Percentiles rank a stretch among this genome's conserved stretches.
phyloP scores from a whole-genome alignment of 495 filamentous ascomycete species.

The Chaetomidium leptoderma region DNA sequence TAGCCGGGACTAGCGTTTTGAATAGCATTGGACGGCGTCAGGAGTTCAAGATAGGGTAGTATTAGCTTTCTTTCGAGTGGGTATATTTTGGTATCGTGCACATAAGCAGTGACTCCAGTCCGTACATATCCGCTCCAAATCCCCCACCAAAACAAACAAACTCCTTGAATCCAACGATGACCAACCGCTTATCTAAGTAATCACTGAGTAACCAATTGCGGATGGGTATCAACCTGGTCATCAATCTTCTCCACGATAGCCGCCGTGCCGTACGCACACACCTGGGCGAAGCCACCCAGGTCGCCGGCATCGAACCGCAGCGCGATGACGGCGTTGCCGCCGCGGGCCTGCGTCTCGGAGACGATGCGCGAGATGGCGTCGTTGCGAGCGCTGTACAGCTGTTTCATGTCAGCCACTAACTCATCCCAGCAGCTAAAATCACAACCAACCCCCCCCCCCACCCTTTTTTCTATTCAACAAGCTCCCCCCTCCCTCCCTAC shows the following conservation, averaged over 20 bases:
- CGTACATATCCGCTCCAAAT: neutral
- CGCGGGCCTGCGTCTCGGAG: slow-evolving; percentile 51
- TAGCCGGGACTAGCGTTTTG: neutral
- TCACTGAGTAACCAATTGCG: slow-evolving; percentile 16
- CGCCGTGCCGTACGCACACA: slow-evolving; percentile 58
- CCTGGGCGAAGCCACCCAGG: slow-evolving; percentile 50
- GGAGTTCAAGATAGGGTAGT: slow-evolving; percentile 11
- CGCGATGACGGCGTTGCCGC: slow-evolving; percentile 58
- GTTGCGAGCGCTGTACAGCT: slow-evolving; percentile 53
- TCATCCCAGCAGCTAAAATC: neutral
- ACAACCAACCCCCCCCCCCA: neutral
- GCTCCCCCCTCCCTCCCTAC: neutral
- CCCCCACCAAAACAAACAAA: neutral
- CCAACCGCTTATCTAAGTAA: neutral
- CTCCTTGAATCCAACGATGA: neutral
- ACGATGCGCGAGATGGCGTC: slow-evolving; percentile 52
- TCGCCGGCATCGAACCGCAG: slow-evolving; percentile 53
- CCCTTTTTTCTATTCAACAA: neutral
- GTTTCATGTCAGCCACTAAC: neutral
- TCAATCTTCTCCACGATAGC: slow-evolving; percentile 48
- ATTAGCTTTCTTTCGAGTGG: slow-evolving; percentile 1
- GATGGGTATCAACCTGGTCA: slow-evolving; percentile 14
- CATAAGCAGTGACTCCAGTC: slow-evolving; percentile 1
- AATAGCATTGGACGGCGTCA: slow-evolving; percentile 6
- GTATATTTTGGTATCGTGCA: slow-evolving; percentile 5